These are phyloP conservation scores for Neofusicoccum ribis DNA, from an alignment of 2,329 filamentous ascomycete genomes.

Conservation along the genomic window DNA sequence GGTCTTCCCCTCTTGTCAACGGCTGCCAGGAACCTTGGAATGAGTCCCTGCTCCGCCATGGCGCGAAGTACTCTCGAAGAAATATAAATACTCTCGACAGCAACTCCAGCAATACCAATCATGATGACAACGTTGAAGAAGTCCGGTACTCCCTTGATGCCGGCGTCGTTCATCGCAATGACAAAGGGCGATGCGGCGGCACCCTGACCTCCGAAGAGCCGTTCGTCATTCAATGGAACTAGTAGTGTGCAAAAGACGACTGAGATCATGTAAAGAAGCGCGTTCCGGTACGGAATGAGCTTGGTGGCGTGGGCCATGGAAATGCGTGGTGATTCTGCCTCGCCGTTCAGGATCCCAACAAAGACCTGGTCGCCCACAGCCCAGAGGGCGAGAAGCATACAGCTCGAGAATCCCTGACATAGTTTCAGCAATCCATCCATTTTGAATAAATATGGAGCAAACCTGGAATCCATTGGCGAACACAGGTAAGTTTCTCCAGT, in stretches of 20 bases:
- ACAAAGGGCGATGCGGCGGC: conserved; percentile 35
- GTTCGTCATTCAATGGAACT: conserved; percentile 13
- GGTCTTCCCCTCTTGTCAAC: conserved; percentile 34
- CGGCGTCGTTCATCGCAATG: conserved; percentile 31
- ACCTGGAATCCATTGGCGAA: conserved; percentile 37
- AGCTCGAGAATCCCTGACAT: neutral
- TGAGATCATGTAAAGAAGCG: conserved; percentile 37
- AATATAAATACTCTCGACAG: conserved; percentile 35
- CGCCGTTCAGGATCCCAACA: conserved; percentile 42
- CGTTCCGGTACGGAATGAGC: conserved; percentile 40
- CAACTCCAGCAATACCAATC: conserved; percentile 32
- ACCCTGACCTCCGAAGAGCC: conserved; percentile 27
- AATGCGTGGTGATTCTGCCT: conserved; percentile 38
- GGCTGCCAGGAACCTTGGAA: conserved; percentile 30
- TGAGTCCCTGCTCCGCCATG: conserved; percentile 30
- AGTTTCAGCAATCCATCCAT: neutral
- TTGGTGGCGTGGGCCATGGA: conserved; percentile 44
- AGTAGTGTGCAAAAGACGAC: conserved; percentile 28
- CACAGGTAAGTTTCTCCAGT: conserved; percentile 36
- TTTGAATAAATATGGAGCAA: neutral
- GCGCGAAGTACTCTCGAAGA: conserved; percentile 34
- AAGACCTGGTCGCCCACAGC: conserved; percentile 36
- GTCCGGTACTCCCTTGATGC: conserved; percentile 30
- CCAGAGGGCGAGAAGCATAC: neutral
- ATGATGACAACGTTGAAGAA: conserved; percentile 37